These are phyloP conservation scores for Epichloe typhina DNA, from an alignment of 2,329 filamentous ascomycete genomes.

Conservation along the genomic window DNA sequence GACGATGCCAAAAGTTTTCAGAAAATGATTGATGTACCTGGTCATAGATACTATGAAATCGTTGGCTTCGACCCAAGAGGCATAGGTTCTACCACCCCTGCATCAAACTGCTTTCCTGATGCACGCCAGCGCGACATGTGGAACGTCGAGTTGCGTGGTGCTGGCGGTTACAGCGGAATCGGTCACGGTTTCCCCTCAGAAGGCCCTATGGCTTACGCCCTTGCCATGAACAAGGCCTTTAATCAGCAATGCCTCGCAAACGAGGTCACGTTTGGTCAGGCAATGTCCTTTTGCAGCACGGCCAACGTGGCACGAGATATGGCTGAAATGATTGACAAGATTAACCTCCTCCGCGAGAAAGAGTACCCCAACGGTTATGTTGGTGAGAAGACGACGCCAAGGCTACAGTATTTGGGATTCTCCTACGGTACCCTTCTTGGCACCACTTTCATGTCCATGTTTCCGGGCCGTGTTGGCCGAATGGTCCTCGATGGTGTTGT, in stretches of 20 bases:
- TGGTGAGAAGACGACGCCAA: not conserved
- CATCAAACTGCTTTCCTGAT: constrained; percentile 22
- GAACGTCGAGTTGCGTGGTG: constrained; percentile 17
- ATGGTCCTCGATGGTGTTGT: constrained; percentile 27
- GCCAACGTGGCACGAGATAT: constrained; percentile 28
- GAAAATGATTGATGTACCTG: constrained; percentile 12
- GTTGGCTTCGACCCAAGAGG: constrained; percentile 31
- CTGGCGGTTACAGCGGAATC: constrained; percentile 12
- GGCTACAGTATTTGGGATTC: constrained; percentile 33
- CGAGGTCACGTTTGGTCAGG: constrained; percentile 3
- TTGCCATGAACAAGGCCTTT: constrained; percentile 13
- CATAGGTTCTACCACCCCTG: constrained; percentile 22
- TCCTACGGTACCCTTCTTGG: constrained; percentile 27
- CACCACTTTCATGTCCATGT: constrained; percentile 21
- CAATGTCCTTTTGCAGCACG: constrained; percentile 22
- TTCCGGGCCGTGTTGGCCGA: constrained; percentile 22
- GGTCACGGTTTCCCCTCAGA: not conserved
- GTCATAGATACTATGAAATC: constrained; percentile 24
- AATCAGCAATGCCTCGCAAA: constrained; percentile 15
- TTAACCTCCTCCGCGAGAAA: constrained; percentile 17
- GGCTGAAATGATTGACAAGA: constrained; percentile 26
- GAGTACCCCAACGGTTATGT: not conserved
- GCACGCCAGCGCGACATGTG: constrained; percentile 15
- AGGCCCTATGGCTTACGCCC: constrained; percentile 8
- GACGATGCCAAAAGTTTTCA: not conserved